These are phyloP conservation scores for Oryza punctata DNA, from an alignment of 176 grass and related monocot species.

Conservation along the genomic window DNA sequence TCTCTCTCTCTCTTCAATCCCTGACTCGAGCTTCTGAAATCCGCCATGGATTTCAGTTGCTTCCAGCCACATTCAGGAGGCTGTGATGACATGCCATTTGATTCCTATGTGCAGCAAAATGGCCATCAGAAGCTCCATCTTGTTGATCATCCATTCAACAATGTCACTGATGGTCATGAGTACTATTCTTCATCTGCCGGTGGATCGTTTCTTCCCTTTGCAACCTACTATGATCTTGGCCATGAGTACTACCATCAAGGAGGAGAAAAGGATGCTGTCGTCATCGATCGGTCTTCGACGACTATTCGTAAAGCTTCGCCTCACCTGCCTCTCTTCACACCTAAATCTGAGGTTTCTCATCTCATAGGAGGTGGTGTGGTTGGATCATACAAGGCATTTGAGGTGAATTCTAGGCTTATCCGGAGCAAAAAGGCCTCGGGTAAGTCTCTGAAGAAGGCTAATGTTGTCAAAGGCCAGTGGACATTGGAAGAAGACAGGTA, in stretches of 20 bases:
- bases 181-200: not conserved
- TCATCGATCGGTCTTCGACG: not conserved
- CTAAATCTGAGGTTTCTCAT: conserved; percentile 38
- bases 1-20: not conserved
- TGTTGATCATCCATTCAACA: conserved; percentile 40
- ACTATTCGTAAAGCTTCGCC: not conserved
- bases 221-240: conserved; percentile 26
- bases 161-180: not conserved
- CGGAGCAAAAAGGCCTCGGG: conserved; percentile 37
- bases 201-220: conserved; percentile 11
- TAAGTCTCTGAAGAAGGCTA: conserved; percentile 54
- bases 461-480: conserved; percentile 93
- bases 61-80: conserved; percentile 38
- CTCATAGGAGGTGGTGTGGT: conserved; percentile 13
- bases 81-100: conserved; percentile 36
- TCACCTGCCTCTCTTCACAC: conserved; percentile 38
- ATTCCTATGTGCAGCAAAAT: conserved; percentile 37
- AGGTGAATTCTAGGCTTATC: conserved; percentile 31
- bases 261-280: not conserved
- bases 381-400: conserved; percentile 17
- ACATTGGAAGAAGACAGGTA: conserved; percentile 85
- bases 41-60: conserved; percentile 53
- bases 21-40: conserved; percentile 28
- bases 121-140: conserved; percentile 4
- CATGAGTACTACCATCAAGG: conserved; percentile 6